Conservation (phyloP, 768 basidiomycete genomes). For the Auricularia heimuer region DNA sequence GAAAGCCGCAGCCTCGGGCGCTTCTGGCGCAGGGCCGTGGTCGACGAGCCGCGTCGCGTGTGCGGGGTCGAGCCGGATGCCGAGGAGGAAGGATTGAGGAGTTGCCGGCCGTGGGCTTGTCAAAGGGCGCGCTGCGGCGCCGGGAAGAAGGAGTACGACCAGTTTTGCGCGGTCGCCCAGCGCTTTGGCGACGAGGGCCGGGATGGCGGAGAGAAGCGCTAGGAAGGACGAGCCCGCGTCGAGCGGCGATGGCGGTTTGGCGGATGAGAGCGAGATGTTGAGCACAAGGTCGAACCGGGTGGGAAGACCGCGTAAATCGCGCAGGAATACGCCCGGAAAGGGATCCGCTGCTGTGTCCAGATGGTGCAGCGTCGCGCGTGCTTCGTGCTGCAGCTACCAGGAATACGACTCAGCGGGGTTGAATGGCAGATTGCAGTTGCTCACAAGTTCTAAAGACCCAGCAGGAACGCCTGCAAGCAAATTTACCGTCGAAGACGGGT, state of each 20-base stretch:
- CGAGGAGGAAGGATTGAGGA: slow-evolving; percentile 46
- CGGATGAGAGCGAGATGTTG: slow-evolving; percentile 16
- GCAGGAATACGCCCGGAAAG: slow-evolving; percentile 64
- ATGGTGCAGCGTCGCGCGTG: slow-evolving; percentile 55
- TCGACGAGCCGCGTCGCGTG: slow-evolving; percentile 82
- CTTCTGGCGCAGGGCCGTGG: slow-evolving; percentile 75
- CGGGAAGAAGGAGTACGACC: slow-evolving; percentile 39
- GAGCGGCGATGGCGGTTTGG: neutral
- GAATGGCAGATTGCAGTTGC: slow-evolving; percentile 8
- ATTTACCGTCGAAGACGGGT: slow-evolving; percentile 68
- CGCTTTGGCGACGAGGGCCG: slow-evolving; percentile 42
- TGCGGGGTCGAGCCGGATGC: slow-evolving; percentile 61
- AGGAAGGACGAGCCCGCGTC: slow-evolving; percentile 44
- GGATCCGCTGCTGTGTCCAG: slow-evolving; percentile 52
- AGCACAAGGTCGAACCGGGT: slow-evolving; percentile 68
- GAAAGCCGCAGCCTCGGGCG: slow-evolving; percentile 45
- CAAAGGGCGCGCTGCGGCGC: slow-evolving; percentile 7
- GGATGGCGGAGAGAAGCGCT: slow-evolving; percentile 35
- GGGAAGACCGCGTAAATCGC: slow-evolving; percentile 52
- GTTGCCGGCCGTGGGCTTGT: slow-evolving; percentile 40
- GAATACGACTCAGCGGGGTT: neutral
- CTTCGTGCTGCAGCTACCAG: slow-evolving; percentile 66
- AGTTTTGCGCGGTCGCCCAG: slow-evolving; percentile 65
- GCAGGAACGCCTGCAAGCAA: slow-evolving; percentile 64
- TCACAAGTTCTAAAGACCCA: slow-evolving; percentile 69